These are phyloP conservation scores for Colletotrichum neosansevieriae DNA, from an alignment of 2,329 filamentous ascomycete species.

Conservation along the genomic window DNA sequence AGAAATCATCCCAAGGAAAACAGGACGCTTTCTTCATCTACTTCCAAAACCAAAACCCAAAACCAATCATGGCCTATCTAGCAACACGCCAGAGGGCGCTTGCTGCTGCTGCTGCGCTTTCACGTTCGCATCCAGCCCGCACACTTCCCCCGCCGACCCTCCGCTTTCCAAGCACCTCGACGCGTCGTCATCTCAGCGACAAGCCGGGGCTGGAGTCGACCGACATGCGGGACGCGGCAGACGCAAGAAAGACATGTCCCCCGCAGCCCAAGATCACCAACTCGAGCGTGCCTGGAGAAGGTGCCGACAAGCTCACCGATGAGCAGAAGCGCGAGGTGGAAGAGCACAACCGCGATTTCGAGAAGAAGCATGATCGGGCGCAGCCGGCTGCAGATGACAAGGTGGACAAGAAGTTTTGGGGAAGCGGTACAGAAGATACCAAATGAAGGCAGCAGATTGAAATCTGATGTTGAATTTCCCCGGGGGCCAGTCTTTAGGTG, in stretches of 20 bases:
- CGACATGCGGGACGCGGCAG: constrained; percentile 24
- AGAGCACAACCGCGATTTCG: constrained; percentile 69
- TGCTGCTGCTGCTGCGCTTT: not conserved
- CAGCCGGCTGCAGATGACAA: constrained; percentile 58
- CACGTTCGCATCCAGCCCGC: not conserved
- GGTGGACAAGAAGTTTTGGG: constrained; percentile 69
- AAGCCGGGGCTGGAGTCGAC: constrained; percentile 32
- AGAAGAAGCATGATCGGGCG: constrained; percentile 63
- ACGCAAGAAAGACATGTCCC: constrained; percentile 46
- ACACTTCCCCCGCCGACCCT: not conserved
- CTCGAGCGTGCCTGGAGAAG: constrained; percentile 55
- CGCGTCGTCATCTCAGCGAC: constrained; percentile 20
- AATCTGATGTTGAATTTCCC: no score
- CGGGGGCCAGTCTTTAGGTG: no score
- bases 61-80: constrained; percentile 14
- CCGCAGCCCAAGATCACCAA: constrained; percentile 66
- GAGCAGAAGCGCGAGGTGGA: constrained; percentile 69
- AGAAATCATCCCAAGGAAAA: no score
- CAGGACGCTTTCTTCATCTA: no score
- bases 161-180: not conserved
- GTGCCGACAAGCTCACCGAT: constrained; percentile 53
- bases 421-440: constrained; percentile 8
- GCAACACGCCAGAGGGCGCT: not conserved
- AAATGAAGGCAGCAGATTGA: not conserved
- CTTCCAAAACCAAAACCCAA: no score